phyloP scores from a whole-genome alignment of 352 stramenopile genomes.

The Phytopythium litorale region DNA sequence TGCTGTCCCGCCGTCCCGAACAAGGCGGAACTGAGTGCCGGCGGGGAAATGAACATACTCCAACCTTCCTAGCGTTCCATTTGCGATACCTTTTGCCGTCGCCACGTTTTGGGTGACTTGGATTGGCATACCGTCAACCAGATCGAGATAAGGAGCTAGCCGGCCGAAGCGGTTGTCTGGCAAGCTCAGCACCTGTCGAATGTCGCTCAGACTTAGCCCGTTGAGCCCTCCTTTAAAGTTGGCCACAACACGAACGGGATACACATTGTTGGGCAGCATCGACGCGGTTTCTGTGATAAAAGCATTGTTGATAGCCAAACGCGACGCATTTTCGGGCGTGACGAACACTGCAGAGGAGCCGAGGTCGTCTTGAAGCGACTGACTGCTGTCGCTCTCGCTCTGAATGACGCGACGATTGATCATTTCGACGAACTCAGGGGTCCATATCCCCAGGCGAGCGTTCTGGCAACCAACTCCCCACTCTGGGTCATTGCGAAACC shows the following conservation, averaged over 20 bases:
- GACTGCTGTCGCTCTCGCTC: not conserved
- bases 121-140: constrained; percentile 14
- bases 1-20: constrained; percentile 3
- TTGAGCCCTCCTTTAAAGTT: not conserved
- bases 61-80: constrained; percentile 7
- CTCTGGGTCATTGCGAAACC: constrained; percentile 17
- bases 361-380: too few species aligned
- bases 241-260: too few species aligned
- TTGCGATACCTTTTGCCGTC: constrained; percentile 10
- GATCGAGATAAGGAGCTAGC: constrained; percentile 13
- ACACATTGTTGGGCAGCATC: not conserved
- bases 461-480: constrained; percentile 22
- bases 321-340: not conserved
- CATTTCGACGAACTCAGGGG: constrained; percentile 12
- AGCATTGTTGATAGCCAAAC: constrained; percentile 7
- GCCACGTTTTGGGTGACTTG: constrained; percentile 15
- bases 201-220: not conserved
- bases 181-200: not conserved
- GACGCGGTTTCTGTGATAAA: constrained; percentile 4
- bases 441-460: constrained; percentile 16
- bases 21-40: constrained; percentile 6
- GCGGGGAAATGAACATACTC: constrained; percentile 6
- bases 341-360: too few species aligned
- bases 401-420: constrained; percentile 12
- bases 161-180: constrained; percentile 8